Base-by-base conservation (phyloP, 345 rosid species). In the Viola odorata region DNA sequence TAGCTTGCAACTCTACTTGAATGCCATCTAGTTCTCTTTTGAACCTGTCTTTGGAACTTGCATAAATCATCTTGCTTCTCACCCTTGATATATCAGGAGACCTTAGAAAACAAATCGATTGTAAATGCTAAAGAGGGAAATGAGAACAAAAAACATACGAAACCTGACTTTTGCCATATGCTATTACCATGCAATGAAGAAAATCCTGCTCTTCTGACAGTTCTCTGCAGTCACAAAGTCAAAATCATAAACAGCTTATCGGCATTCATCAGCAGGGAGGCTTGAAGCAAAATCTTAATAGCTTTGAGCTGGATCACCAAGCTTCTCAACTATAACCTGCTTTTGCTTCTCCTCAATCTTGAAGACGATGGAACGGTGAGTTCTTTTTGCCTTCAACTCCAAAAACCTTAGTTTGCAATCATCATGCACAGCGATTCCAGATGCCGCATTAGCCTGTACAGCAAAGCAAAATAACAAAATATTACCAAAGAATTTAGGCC, bases 341-440 rank as follows among this genome's bases (percentile, higher is more conserved):
- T 74, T 74, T 62, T 57, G 78, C 65, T 74, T 66, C 68, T 74
- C 78, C 58, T 74, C 78, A 45, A 74, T 74, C 78, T 74, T 74
- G 65, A 39, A 74, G 37, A 74, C 68, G 32, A 74, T 69, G 64
- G 45, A 74, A 44, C 78, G 71, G 62, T 65, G 49, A 40, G 71
- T 69, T 53, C 78, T 74, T 53, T 74, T 74, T 40, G 78, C 74
- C 64, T 74, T 74, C 41, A 74, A 65, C 55, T 74, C 78, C 64
- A 74, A 59, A 60, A 74, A 74, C 42, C 65, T 74, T 23, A 69
- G 38, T 65, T 69, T 74, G 65, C 78, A 74, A 53, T 74, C 78
- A 53, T 74, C 78, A 17, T 74, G 74, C 32, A 74, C 78, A 7
- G 74, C 78, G 62, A 74, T 74, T 45, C 78, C 78, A 55, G 78